Evolutionary conservation across 2,329 filamentous ascomycete genomes (phyloP).

Genomic region (Xylariales sp.): DNA sequence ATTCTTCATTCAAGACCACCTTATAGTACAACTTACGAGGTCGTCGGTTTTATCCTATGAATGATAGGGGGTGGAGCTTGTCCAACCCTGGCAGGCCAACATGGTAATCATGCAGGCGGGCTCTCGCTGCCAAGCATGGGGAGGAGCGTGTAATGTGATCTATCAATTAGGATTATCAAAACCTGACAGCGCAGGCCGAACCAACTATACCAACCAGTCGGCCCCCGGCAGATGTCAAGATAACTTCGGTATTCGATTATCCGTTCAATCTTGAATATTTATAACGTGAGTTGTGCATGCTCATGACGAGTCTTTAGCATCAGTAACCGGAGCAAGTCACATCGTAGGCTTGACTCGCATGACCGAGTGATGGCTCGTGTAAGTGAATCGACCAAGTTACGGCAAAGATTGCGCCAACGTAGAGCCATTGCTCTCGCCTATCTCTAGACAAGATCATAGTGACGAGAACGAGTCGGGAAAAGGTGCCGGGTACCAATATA

Average conservation of each 20-base stretch:
- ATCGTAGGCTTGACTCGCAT: not conserved
- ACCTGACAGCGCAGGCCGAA: not conserved
- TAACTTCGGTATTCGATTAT: not conserved
- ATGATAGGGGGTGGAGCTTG: not conserved
- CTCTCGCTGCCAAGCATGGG: constrained; percentile 15
- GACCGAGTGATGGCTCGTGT: not conserved
- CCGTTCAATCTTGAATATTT: too few relatives aligned
- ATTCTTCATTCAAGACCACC: not conserved
- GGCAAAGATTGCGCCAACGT: not conserved
- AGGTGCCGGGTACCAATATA: not conserved
- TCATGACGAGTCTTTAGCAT: not conserved
- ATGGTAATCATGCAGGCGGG: not conserved
- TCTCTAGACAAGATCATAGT: not conserved
- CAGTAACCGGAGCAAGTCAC: not conserved
- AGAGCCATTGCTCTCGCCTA: not conserved
- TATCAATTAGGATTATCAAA: not conserved
- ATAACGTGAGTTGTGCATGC: not conserved
- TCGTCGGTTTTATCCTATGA: constrained; percentile 1
- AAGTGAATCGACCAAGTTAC: not conserved
- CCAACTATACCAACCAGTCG: not conserved
- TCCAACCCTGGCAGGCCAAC: not conserved
- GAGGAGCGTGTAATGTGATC: constrained; percentile 7
- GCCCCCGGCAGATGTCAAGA: not conserved
- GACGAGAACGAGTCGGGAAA: not conserved
- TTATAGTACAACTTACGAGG: not conserved